Conservation (phyloP, 2,329 filamentous ascomycete species). For the Periconia sp. region DNA sequence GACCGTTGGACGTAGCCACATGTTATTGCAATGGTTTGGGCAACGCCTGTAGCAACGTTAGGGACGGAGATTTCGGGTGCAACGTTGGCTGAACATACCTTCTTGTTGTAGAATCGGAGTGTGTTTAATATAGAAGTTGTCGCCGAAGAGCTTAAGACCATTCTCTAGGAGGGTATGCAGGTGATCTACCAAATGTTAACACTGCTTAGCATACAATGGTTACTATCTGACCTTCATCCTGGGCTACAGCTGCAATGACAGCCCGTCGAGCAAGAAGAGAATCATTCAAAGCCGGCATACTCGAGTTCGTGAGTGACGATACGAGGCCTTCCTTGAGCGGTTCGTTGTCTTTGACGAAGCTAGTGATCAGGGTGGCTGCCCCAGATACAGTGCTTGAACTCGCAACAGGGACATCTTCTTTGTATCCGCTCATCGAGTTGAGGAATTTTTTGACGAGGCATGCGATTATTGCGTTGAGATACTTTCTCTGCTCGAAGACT, state of each 20-base stretch:
- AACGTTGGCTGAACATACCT: slow-evolving; percentile 52
- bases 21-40: slow-evolving; percentile 75
- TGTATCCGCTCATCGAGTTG: slow-evolving; percentile 6
- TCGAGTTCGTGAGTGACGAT: slow-evolving; percentile 44
- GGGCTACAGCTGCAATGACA: slow-evolving; percentile 45
- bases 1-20: slow-evolving; percentile 74
- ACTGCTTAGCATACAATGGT: neutral
- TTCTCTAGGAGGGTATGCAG: slow-evolving; percentile 66
- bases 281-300: slow-evolving; percentile 28
- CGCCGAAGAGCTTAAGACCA: slow-evolving; percentile 74
- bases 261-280: slow-evolving; percentile 35
- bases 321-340: slow-evolving; percentile 33
- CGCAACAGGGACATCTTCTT: slow-evolving; percentile 14
- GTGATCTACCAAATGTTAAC: slow-evolving; percentile 35
- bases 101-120: slow-evolving; percentile 85
- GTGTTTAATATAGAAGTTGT: slow-evolving; percentile 84
- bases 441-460: slow-evolving; percentile 28
- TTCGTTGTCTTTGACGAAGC: slow-evolving; percentile 30
- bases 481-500: slow-evolving; percentile 52
- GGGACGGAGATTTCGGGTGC: neutral
- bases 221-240: slow-evolving; percentile 41
- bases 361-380: slow-evolving; percentile 22
- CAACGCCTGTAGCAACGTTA: slow-evolving; percentile 61
- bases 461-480: slow-evolving; percentile 38
- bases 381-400: slow-evolving; percentile 25